phyloP scores from a whole-genome alignment of 352 stramenopile species.

The Phytophthora pisi region DNA sequence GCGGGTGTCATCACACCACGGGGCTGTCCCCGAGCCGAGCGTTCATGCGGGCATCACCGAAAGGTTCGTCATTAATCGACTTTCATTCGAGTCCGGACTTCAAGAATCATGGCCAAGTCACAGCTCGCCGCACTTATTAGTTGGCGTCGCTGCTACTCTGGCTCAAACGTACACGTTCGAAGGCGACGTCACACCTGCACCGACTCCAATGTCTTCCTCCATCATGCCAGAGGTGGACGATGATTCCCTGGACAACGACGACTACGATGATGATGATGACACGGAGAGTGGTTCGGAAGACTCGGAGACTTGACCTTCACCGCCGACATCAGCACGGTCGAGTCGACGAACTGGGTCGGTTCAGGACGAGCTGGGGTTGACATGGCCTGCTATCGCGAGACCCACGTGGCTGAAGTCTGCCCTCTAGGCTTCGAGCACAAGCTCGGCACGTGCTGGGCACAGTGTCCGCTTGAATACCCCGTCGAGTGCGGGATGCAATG shows the following conservation, averaged over 20 bases:
- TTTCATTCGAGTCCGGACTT: background rate
- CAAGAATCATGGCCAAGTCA: constrained; percentile 9
- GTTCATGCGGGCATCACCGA: background rate
- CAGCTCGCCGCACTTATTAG: background rate
- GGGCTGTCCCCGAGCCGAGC: constrained; percentile 3
- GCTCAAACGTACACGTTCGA: constrained; percentile 8
- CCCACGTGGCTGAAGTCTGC: constrained; percentile 33
- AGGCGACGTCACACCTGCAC: background rate
- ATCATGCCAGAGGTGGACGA: background rate
- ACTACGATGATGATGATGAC: constrained; percentile 3
- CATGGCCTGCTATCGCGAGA: constrained; percentile 55
- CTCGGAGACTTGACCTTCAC: constrained; percentile 8
- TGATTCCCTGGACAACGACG: constrained; percentile 7
- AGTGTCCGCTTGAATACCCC: constrained; percentile 70
- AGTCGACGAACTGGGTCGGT: constrained; percentile 23
- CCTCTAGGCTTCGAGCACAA: constrained; percentile 51
- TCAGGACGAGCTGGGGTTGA: constrained; percentile 24
- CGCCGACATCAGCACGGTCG: constrained; percentile 17
- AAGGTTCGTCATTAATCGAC: constrained; percentile 14
- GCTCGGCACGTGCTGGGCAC: constrained; percentile 58
- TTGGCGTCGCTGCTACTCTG: background rate
- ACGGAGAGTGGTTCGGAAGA: background rate
- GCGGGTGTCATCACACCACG: background rate
- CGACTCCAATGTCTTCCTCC: background rate
- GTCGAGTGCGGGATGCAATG: constrained; percentile 59